phyloP scores from a whole-genome alignment of 176 grass and related monocot genomes.

The Metroxylon sagu region DNA sequence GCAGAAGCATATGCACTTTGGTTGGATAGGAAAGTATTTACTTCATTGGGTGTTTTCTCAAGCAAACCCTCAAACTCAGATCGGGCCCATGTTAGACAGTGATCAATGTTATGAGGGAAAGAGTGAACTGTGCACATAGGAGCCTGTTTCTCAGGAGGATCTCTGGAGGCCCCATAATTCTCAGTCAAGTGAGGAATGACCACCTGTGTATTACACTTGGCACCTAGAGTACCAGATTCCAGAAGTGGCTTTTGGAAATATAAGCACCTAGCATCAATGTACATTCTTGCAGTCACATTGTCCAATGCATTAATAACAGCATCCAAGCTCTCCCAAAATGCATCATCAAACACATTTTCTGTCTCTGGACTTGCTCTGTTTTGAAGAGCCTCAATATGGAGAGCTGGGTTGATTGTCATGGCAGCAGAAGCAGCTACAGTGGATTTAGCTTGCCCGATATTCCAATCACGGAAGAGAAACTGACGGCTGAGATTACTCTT shows the following conservation, averaged over 20 bases:
- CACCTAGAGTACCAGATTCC: constrained; percentile 83
- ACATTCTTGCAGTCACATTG: constrained; percentile 87
- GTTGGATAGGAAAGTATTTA: constrained; percentile 71
- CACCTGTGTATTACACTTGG: constrained; percentile 96
- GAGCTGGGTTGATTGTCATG: constrained; percentile 55
- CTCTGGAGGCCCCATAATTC: constrained; percentile 92
- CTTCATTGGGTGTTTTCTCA: constrained; percentile 84
- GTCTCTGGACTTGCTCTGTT: constrained; percentile 90
- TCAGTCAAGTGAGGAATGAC: constrained; percentile 89
- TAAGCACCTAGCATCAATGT: constrained; percentile 80
- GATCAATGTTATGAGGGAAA: constrained; percentile 94
- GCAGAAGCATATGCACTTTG: constrained; percentile 42
- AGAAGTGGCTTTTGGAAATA: constrained; percentile 92
- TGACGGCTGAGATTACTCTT: constrained; percentile 97
- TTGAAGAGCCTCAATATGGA: constrained; percentile 73
- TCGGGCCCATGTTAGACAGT: constrained; percentile 83
- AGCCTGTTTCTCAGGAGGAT: constrained; percentile 91
- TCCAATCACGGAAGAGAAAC: constrained; percentile 93
- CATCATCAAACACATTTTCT: constrained; percentile 84
- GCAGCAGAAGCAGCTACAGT: constrained; percentile 78
- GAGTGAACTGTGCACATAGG: constrained; percentile 96
- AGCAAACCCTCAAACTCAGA: constrained; percentile 96
- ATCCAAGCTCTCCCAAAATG: constrained; percentile 82
- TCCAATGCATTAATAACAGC: constrained; percentile 74
- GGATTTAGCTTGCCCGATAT: constrained; percentile 92